These are phyloP conservation scores for Aspergillus oerlinghausenensis DNA, from an alignment of 2,329 filamentous ascomycete species.

Conservation along the genomic window DNA sequence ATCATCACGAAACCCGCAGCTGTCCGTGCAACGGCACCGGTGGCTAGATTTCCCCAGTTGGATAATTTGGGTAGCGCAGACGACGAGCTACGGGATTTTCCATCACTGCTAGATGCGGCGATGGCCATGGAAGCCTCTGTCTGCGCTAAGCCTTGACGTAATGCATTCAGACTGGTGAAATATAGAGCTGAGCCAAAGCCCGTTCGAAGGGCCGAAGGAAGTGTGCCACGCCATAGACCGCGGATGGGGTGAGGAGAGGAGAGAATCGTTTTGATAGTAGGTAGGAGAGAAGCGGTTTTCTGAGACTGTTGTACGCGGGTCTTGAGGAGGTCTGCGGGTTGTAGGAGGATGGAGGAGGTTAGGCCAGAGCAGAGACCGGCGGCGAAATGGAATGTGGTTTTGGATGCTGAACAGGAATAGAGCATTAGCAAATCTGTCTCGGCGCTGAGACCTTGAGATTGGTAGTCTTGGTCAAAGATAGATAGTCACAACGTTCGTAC, in stretches of 20 bases:
- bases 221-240: slow-evolving; percentile 84
- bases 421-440: neutral
- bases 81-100: slow-evolving; percentile 39
- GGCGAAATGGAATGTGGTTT: slow-evolving; percentile 70
- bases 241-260: slow-evolving; percentile 62
- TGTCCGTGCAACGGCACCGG: slow-evolving; percentile 78
- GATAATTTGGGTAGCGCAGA: slow-evolving; percentile 77
- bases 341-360: slow-evolving; percentile 81
- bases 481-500: slow-evolving; percentile 15
- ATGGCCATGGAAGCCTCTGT: slow-evolving; percentile 39
- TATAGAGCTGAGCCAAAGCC: slow-evolving; percentile 91
- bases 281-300: slow-evolving; percentile 59
- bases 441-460: neutral
- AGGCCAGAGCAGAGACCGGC: slow-evolving; percentile 85
- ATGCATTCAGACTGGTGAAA: slow-evolving; percentile 79
- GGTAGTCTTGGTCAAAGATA: neutral
- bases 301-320: slow-evolving; percentile 89
- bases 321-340: slow-evolving; percentile 94
- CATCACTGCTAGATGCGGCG: slow-evolving; percentile 22
- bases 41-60: slow-evolving; percentile 77
- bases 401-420: slow-evolving; percentile 29
- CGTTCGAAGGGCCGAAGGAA: slow-evolving; percentile 88
- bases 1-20: slow-evolving; percentile 88
- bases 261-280: slow-evolving; percentile 66
- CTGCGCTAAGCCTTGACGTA: slow-evolving; percentile 63